Evolutionary conservation across 176 grass and related monocot genomes (phyloP), one percentile per base, ranked within the genome.

Genomic region (Oryza longistaminata): DNA sequence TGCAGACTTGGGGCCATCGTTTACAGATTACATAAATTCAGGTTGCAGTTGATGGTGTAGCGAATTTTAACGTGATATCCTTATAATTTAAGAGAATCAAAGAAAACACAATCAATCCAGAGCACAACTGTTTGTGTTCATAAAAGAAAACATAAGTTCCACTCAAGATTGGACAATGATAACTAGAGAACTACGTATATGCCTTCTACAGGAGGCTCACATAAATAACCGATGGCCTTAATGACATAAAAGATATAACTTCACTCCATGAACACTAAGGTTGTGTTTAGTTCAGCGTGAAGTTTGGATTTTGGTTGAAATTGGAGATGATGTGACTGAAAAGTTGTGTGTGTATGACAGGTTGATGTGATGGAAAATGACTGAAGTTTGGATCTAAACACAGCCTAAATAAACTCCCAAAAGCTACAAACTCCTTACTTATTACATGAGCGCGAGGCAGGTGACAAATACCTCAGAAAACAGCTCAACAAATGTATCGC

Each of bases 171-270:
- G 39, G 50, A 71, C 69, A 83, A 43, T 12, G 7, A 3, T 83
- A 73, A 43, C 11, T 43, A 72, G 35, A 17, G 35, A 19, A 17
- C 4, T 35, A 55, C 7, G 39, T 24, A 22, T 73, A 65, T 90
- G 95, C 96, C 96, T 95, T 95, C 93, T 82, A 95, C 96, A 85
- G 93, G 89, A 75, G 93, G 91, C 61, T 95, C 96, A 62, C 89
- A 71, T n/a, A 98, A 95, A 74, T 89, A 93, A 71, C 95, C 87
- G 83, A 98, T 92, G 65, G 93, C 65, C 66, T 84, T 90, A 74
- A 95, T 93, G 74, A 93, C 93, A 44, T 88, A 94, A n/a, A 98
- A 88, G 70, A 44, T 88, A 94, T 26, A 98, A 88, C 70, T 95
- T 98, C 39, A 98, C 93, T 82, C 96, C 96, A 70, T 95, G 89